Evolutionary conservation across 768 basidiomycete genomes (phyloP).

Genomic region (Nidularia sp.): DNA sequence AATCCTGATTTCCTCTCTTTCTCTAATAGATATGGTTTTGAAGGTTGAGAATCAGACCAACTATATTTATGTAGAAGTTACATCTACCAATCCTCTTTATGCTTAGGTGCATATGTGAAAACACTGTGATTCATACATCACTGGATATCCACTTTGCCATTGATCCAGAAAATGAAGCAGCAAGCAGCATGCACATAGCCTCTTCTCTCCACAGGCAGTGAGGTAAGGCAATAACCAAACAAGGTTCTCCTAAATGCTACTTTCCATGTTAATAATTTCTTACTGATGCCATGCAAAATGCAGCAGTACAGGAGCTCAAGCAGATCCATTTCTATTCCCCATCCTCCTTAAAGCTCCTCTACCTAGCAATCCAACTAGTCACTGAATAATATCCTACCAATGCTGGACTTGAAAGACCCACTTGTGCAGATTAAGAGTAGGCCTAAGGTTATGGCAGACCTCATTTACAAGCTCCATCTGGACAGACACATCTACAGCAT

Average conservation of each 20-base stretch:
- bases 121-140: too few relatives aligned
- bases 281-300: not conserved
- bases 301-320: too few relatives aligned
- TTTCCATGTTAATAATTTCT: not conserved
- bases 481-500: slow-evolving; percentile 25
- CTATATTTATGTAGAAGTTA: too few relatives aligned
- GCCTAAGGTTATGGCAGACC: not conserved
- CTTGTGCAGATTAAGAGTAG: slow-evolving; percentile 10
- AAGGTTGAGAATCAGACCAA: too few relatives aligned
- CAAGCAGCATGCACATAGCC: not conserved
- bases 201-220: not conserved
- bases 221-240: not conserved
- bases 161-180: not conserved
- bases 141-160: not conserved
- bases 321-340: not conserved
- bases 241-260: not conserved
- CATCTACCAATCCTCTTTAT: too few relatives aligned
- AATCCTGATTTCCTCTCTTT: too few relatives aligned
- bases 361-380: not conserved
- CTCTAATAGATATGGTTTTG: too few relatives aligned
- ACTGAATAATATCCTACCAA: not conserved
- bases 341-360: not conserved
- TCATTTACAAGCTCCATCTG: too few relatives aligned
- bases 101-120: too few relatives aligned
- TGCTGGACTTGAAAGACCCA: slow-evolving; percentile 6